phyloP scores from a whole-genome alignment of 2,329 filamentous ascomycete genomes.

The Aquanectria penicillioides region DNA sequence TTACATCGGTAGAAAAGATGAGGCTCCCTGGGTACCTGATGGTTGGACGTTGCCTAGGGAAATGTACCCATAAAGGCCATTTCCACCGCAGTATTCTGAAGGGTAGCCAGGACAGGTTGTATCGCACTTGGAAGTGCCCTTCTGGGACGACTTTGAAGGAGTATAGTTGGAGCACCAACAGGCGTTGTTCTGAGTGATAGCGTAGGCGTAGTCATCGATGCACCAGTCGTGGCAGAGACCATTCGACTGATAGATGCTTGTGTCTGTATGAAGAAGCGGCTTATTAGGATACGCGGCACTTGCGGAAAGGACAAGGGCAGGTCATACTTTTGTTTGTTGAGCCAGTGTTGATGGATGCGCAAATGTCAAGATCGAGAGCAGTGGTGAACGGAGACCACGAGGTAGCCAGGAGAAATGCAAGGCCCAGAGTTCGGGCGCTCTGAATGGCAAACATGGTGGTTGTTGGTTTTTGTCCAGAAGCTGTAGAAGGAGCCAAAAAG shows the following conservation, averaged over 20 bases:
- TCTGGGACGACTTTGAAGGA: constrained; percentile 58
- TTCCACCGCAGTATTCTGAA: constrained; percentile 71
- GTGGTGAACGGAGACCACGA: constrained; percentile 36
- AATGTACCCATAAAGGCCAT: constrained; percentile 73
- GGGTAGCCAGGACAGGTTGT: constrained; percentile 75
- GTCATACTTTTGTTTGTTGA: constrained; percentile 45
- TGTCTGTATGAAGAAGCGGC: constrained; percentile 50
- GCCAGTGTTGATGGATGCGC: constrained; percentile 51
- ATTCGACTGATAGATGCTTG: constrained; percentile 72
- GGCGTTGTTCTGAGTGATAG: constrained; percentile 69
- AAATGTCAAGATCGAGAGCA: constrained; percentile 46
- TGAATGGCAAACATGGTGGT: constrained; percentile 36
- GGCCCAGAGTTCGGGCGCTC: constrained; percentile 33
- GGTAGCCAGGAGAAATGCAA: constrained; percentile 38
- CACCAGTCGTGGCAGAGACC: constrained; percentile 74
- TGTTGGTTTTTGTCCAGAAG: constrained; percentile 13
- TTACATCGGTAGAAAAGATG: constrained; percentile 41
- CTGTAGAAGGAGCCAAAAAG: background rate
- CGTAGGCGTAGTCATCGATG: constrained; percentile 68
- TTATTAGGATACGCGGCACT: background rate
- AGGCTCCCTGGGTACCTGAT: constrained; percentile 62
- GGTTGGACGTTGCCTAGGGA: constrained; percentile 58
- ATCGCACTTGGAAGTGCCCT: constrained; percentile 61
- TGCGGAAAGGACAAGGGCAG: background rate
- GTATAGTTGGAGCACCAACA: constrained; percentile 82